Base-by-base conservation (phyloP, 257 asterid species). In the Cruciata laevipes region DNA sequence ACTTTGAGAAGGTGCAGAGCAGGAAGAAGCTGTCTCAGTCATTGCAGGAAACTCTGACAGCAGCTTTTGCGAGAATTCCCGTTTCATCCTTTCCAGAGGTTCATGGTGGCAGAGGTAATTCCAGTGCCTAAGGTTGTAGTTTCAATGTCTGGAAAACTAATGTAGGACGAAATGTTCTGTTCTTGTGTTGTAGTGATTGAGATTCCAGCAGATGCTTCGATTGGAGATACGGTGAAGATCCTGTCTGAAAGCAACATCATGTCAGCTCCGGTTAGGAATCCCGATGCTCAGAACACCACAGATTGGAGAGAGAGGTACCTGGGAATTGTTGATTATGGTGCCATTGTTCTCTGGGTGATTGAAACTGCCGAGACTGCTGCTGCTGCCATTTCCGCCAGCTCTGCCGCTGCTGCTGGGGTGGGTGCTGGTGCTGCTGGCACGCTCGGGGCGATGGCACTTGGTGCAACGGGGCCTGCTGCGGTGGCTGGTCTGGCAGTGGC, bases 311-410 rank as follows among this genome's bases (percentile, higher is more conserved):
- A 75, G 3, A 76, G 84, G 44, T 90, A 90, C 73, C 63, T 93
- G 74, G 96, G 97, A 7, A 75, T 89, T 14, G 78, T 89, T 25
- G 98, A 92, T 78, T 92, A 87, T 79, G 79, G 97, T 0, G 96
- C 96, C 20, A 79, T 92, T 25, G 86, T 89, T 17, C 89, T 89
- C 31, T 89, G 93, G 96, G 96, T 87, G 74, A 75, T 92, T 68
- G 96, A 90, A 77, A 84, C 83, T 31, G 97, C 96, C 0, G 95
- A 84, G 21, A 65, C 82, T n/a, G 98, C 96, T 2, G 96, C 98
- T 0, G 83, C 89, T 42, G 88, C 98, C 58, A 57, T 89, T 9
- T 82, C 90, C 31, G 92, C 95, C 72, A 81, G 87, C 10, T 77
- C 92, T 2, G 97, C 96, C 7, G 89, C 95, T 13, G 95, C 95